Base-by-base conservation (phyloP, 192 early-diverging fungal genomes). In the Bifiguratus adelaidae region DNA sequence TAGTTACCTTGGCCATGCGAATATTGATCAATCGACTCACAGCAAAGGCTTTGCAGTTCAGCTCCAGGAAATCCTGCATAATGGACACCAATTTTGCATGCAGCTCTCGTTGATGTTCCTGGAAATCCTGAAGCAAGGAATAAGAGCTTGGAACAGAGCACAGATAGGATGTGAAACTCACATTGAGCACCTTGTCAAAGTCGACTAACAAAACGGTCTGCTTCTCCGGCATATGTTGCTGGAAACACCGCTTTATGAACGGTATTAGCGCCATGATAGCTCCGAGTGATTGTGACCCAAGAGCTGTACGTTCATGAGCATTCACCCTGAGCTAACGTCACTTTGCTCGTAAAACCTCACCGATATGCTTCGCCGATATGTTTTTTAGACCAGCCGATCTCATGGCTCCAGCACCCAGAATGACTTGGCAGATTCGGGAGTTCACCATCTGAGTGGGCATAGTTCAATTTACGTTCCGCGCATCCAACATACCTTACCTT, bases 331-430 rank as follows among this genome's bases (percentile, higher is more conserved):
- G 32, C 11, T 15, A 15, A 34, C 15, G 11, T 15, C 11, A 15
- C 32, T 34, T 15, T 13, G 15, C 32, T 1, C 37, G 1, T 40
- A 21, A 40, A 13, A 49, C 19, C 55, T 38, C 69, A 86, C 84
- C 79, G 42, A 99, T 67, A 62, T 99, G 96, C 45, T 92, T 91
- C 7, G 96, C 96, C 2, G 91, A 86, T 24, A 99, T 99, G 59
- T 90, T 93, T 47, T 94, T 91, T 18, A 99, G 63, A 16, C 96
- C 96, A 7, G 92, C 95, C n/a, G 93, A 95, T 22, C 80, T 74
- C 77, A 92, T 90, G 0, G 96, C 96, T 1, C 96, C 96, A 5
- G 93, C 95, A 4, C 95, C 96, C 11, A 99, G 75, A 61, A 99
- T 96, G 1, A 96, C 90, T 65, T 97, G 93, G 63, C 94, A 96